These are phyloP conservation scores for Syzygium oleosum DNA, from an alignment of 345 rosid species.

Conservation along the genomic window DNA sequence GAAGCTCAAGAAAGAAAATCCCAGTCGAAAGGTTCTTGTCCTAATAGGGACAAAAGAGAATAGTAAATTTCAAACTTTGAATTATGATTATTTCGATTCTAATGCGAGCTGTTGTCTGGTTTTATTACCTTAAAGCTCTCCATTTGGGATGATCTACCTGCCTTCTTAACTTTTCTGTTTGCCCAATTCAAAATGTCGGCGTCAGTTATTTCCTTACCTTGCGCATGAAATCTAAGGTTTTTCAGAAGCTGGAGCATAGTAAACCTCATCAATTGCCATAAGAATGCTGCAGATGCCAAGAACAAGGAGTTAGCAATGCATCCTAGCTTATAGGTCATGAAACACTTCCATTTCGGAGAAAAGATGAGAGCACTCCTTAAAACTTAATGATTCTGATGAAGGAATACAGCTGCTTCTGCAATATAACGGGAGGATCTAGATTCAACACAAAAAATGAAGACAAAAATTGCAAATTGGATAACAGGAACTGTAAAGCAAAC, in stretches of 20 bases:
- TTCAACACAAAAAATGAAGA: neutral
- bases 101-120: neutral
- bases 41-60: slow-evolving; percentile 12
- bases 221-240: slow-evolving; percentile 80
- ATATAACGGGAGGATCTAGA: neutral
- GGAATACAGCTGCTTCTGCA: neutral
- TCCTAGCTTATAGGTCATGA: neutral
- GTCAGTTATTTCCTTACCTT: slow-evolving; percentile 93
- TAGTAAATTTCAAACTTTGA: neutral
- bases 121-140: slow-evolving; percentile 86
- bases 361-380: neutral
- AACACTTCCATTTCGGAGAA: neutral
- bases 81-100: neutral
- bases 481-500: neutral
- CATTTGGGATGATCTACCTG: slow-evolving; percentile 56
- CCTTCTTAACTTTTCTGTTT: slow-evolving; percentile 74
- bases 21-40: slow-evolving; percentile 76
- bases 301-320: neutral
- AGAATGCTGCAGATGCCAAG: slow-evolving; percentile 43
- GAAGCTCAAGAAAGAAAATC: slow-evolving; percentile 72
- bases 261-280: slow-evolving; percentile 98
- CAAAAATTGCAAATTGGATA: neutral
- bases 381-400: neutral
- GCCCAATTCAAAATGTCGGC: slow-evolving; percentile 87
- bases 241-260: slow-evolving; percentile 91